A percentile compares a stretch with the other conserved stretches of the same genome.
These are phyloP conservation scores for Melocanna baccifera DNA, from an alignment of 176 grass and related monocot species.

Conservation along the genomic window DNA sequence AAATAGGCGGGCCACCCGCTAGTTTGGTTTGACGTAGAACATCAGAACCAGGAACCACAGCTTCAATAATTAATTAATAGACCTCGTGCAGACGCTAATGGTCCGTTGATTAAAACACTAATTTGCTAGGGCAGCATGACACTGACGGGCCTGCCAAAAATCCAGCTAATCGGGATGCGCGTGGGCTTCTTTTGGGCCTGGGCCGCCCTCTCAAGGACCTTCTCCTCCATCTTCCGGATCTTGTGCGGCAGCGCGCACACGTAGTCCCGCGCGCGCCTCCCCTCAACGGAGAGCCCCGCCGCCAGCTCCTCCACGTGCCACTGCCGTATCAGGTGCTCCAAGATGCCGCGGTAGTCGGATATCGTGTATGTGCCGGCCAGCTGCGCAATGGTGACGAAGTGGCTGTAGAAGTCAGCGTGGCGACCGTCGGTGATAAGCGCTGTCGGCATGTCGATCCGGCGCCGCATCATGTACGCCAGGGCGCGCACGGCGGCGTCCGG, in stretches of 20 bases:
- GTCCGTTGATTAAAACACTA: no score
- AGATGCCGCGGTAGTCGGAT: no score
- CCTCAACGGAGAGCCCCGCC: conserved; percentile 50
- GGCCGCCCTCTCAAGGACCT: conserved; percentile 19
- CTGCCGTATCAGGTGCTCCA: no score
- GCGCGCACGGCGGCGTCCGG: conserved; percentile 60
- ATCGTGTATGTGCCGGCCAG: no score
- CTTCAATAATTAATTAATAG: no score
- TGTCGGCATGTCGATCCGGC: conserved; percentile 64
- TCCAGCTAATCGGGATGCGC: conserved; percentile 50
- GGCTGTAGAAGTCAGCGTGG: background rate
- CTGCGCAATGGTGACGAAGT: no score
- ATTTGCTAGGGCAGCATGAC: background rate
- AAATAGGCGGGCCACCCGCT: no score
- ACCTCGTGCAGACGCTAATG: no score
- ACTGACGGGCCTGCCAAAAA: conserved; percentile 43
- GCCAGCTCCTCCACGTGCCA: background rate
- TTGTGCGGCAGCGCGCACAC: conserved; percentile 45
- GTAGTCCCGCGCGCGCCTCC: conserved; percentile 55
- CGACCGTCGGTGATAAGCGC: conserved; percentile 71
- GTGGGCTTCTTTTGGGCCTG: conserved; percentile 4
- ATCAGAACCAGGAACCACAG: no score
- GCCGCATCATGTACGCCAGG: conserved; percentile 73
- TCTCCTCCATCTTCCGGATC: conserved; percentile 56
- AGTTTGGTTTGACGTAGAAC: no score